Evolutionary conservation across 2,329 filamentous ascomycete genomes (phyloP), one percentile per base, ranked within the genome.

Genomic region (Cryphonectria parasitica): DNA sequence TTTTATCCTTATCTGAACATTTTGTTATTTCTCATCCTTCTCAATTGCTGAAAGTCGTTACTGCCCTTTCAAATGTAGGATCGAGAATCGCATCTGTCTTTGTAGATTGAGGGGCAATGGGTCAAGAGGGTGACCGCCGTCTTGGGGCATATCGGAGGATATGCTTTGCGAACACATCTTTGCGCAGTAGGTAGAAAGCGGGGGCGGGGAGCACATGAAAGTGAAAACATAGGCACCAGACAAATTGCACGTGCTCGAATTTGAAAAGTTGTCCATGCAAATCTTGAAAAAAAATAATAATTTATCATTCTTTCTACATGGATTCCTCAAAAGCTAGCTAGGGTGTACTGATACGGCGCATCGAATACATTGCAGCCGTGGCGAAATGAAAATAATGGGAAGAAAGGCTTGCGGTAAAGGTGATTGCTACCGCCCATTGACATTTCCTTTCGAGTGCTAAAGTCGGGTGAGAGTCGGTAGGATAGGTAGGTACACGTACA

Each of bases 41-140:
- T 69, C 28, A 58, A 67, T 62, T 15, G 49, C 34, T 67, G 63
- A 28, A 43, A 64, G 64, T 64, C 52, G 41, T 45, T 45, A 22
- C 19, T 34, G 61, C 63, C 39, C 17, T 31, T 66, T 70, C 61
- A 49, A 52, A 66, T 39, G 58, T 39, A 43, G 45, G 60, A 49
- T 45, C 5, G 64, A 61, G 54, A 36, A 64, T 15, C n/a, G 5
- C 45, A 66, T 49, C 28, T 58, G 28, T 52, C 75, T 78, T 77
- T 77, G 81, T 82, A 85, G 84, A 86, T 83, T 80, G 85, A 88
- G 85, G 85, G 87, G 82, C 81, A 84, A 86, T 79, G 86, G 87
- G 87, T 84, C 84, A 89, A 90, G 86, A 84, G 87, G 88, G 84
- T 88, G 88, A 82, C 84, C 85, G 85, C 82, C 85, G 87, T 88